Percentiles rank a stretch among this genome's conserved stretches.
These are phyloP conservation scores for Eremomyces bilateralis DNA, from an alignment of 495 filamentous ascomycete species.

Conservation along the genomic window DNA sequence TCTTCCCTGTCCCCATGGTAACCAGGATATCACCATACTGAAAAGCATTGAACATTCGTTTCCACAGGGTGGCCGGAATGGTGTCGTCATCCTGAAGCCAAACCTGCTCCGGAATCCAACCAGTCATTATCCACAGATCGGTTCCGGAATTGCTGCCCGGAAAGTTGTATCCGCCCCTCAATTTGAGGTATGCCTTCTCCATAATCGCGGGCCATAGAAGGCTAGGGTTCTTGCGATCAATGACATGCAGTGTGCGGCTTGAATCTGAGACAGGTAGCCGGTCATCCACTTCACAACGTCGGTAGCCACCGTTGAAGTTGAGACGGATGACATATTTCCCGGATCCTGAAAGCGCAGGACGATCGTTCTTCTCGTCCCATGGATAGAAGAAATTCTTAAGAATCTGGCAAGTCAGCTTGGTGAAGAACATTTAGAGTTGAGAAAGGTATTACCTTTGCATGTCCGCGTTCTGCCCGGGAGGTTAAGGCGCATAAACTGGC, in stretches of 20 bases:
- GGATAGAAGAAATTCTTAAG: constrained; percentile 53
- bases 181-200: constrained; percentile 96
- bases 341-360: constrained; percentile 40
- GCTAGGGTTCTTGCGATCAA: constrained; percentile 56
- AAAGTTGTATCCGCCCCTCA: constrained; percentile 91
- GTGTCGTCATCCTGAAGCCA: constrained; percentile 46
- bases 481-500: constrained; percentile 77
- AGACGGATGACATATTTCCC: constrained; percentile 85
- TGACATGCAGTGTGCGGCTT: constrained; percentile 55
- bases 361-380: constrained; percentile 30
- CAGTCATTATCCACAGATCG: constrained; percentile 72
- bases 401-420: constrained; percentile 28
- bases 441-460: constrained; percentile 27
- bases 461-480: constrained; percentile 37
- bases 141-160: constrained; percentile 96
- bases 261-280: constrained; percentile 63
- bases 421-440: neutral
- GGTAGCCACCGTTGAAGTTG: constrained; percentile 85
- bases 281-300: constrained; percentile 78
- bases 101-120: constrained; percentile 93
- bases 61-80: constrained; percentile 55
- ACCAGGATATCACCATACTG: constrained; percentile 62
- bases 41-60: constrained; percentile 50
- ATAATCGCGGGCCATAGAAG: constrained; percentile 82
- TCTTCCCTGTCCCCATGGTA: constrained; percentile 71